These are phyloP conservation scores for Hyphopichia homilentoma DNA, from an alignment of 805 yeast genomes.

Conservation along the genomic window DNA sequence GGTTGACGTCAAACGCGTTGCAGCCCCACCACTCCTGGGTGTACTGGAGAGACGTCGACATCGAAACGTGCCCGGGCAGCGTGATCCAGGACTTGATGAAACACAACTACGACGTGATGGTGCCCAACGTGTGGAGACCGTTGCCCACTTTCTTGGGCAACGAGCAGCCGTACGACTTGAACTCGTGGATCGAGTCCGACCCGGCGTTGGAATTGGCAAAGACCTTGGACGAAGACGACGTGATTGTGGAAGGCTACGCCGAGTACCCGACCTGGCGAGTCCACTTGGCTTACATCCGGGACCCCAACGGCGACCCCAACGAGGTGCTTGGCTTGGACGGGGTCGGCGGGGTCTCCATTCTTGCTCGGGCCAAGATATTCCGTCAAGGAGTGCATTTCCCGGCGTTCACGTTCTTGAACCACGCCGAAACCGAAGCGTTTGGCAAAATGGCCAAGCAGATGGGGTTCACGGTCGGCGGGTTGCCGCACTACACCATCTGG, in stretches of 20 bases:
- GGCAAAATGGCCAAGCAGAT: constrained; percentile 75
- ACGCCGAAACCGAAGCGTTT: constrained; percentile 86
- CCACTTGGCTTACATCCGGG: constrained; percentile 71
- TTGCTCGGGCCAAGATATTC: constrained; percentile 70
- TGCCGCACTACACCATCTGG: constrained; percentile 89
- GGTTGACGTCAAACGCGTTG: constrained; percentile 71
- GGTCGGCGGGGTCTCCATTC: constrained; percentile 81
- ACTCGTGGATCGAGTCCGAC: constrained; percentile 92
- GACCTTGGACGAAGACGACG: constrained; percentile 71
- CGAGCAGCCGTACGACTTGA: constrained; percentile 93
- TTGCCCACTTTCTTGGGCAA: constrained; percentile 85
- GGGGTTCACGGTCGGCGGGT: constrained; percentile 82
- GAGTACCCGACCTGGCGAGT: constrained; percentile 85
- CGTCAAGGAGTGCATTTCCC: constrained; percentile 82
- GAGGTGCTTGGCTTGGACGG: constrained; percentile 76
- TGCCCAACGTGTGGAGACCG: constrained; percentile 96
- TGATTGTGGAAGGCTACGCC: constrained; percentile 84
- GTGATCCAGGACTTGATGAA: constrained; percentile 74
- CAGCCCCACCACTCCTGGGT: constrained; percentile 89
- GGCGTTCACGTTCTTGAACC: constrained; percentile 78
- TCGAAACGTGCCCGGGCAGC: constrained; percentile 76
- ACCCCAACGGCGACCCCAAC: constrained; percentile 54
- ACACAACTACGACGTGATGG: constrained; percentile 63
- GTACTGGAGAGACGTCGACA: constrained; percentile 86
- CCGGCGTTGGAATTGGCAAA: constrained; percentile 67